phyloP scores from a whole-genome alignment of 345 rosid genomes.

The Heritiera littoralis region DNA sequence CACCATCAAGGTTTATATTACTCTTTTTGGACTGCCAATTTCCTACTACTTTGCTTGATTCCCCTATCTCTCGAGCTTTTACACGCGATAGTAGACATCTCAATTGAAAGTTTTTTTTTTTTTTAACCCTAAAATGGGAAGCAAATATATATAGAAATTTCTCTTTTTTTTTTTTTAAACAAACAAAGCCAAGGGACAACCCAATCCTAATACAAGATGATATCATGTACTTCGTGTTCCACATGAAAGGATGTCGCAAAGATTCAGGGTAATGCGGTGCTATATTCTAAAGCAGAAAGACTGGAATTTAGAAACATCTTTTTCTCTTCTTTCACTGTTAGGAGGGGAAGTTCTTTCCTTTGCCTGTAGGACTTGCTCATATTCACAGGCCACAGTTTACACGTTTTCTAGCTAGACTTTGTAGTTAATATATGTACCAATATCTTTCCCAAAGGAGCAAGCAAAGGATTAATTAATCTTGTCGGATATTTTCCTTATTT shows the following conservation, averaged over 20 bases:
- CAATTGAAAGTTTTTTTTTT: too few species aligned
- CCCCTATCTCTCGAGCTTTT: too few species aligned
- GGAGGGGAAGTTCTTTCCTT: background rate
- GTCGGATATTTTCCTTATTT: background rate
- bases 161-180: too few species aligned
- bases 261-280: background rate
- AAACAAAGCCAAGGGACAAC: too few species aligned
- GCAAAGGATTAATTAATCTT: background rate
- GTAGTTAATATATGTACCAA: too few species aligned
- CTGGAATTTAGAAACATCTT: background rate
- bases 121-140: too few species aligned
- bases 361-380: background rate
- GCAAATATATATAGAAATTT: too few species aligned
- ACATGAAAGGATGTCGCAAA: background rate
- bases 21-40: too few species aligned
- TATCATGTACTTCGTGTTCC: background rate
- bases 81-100: too few species aligned
- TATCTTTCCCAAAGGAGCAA: background rate
- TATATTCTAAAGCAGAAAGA: background rate
- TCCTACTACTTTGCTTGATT: too few species aligned
- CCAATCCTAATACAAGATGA: too few species aligned
- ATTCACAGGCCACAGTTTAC: background rate
- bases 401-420: background rate
- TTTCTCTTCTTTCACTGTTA: background rate
- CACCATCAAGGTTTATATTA: too few species aligned